These are phyloP conservation scores for Blastomyces percursus DNA, from an alignment of 2,329 filamentous ascomycete genomes.

Conservation along the genomic window DNA sequence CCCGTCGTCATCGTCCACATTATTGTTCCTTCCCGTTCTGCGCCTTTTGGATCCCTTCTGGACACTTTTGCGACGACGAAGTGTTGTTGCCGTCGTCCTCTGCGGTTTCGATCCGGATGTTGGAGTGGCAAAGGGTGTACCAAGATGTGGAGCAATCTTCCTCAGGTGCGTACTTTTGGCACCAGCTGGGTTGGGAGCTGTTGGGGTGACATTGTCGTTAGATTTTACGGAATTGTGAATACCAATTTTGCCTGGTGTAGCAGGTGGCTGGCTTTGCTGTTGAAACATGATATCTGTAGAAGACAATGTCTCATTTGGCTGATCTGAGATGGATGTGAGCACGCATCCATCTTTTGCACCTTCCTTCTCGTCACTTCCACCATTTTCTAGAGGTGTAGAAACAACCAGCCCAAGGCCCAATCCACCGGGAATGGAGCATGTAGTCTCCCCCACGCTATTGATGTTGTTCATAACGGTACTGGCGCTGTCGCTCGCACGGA, in stretches of 20 bases:
- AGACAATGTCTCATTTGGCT: neutral
- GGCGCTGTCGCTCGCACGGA: neutral
- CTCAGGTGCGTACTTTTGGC: neutral
- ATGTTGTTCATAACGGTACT: neutral
- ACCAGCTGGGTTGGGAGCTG: neutral
- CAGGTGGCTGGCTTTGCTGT: neutral
- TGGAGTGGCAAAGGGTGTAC: neutral
- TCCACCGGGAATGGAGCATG: neutral
- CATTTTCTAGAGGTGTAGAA: neutral
- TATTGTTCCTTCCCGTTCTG: slow-evolving; percentile 10
- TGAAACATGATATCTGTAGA: neutral
- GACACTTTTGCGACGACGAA: slow-evolving; percentile 4
- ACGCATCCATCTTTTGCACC: neutral
- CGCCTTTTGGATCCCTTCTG: slow-evolving; percentile 7
- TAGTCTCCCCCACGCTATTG: neutral
- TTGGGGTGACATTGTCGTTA: neutral
- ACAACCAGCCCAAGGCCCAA: neutral
- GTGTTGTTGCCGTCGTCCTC: slow-evolving; percentile 1
- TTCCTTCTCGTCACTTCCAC: neutral
- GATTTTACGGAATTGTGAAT: neutral
- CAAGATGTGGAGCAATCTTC: neutral
- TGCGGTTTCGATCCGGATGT: slow-evolving; percentile 2
- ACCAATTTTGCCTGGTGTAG: neutral
- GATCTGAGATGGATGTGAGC: neutral
- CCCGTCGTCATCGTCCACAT: slow-evolving; percentile 23